Conservation (phyloP, 2,329 filamentous ascomycete genomes). For the Reticulascus tulasneorum region DNA sequence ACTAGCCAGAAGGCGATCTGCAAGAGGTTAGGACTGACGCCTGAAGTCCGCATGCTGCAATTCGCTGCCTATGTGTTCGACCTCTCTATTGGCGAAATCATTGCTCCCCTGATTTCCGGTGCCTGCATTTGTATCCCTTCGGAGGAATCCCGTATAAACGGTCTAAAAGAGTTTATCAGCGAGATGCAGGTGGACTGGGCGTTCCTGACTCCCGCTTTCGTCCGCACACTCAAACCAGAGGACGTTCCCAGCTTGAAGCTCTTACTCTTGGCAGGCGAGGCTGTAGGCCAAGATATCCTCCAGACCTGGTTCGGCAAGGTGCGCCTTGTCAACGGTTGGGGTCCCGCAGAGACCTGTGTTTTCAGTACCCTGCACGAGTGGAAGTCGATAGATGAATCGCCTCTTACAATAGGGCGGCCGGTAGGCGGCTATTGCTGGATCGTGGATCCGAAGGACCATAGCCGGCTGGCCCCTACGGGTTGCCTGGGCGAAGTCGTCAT, state of each 20-base stretch:
- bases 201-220: constrained; percentile 16
- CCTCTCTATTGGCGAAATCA: constrained; percentile 45
- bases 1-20: constrained; percentile 10
- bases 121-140: constrained; percentile 47
- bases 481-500: constrained; percentile 5
- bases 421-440: constrained; percentile 5
- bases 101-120: constrained; percentile 49
- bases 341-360: constrained; percentile 18
- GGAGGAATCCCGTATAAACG: constrained; percentile 25
- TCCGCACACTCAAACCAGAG: neutral
- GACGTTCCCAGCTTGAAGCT: constrained; percentile 1
- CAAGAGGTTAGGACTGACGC: neutral
- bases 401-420: constrained; percentile 2
- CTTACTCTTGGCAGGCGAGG: constrained; percentile 25
- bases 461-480: constrained; percentile 1
- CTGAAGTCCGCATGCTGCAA: constrained; percentile 24
- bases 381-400: neutral
- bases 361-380: neutral
- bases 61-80: constrained; percentile 52
- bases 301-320: constrained; percentile 7
- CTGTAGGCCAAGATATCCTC: constrained; percentile 1
- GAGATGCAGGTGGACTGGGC: constrained; percentile 11
- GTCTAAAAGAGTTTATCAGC: constrained; percentile 19
- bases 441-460: constrained; percentile 3
- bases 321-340: constrained; percentile 8